phyloP scores from a whole-genome alignment of 257 asterid species.

The Gentiana dahurica region DNA sequence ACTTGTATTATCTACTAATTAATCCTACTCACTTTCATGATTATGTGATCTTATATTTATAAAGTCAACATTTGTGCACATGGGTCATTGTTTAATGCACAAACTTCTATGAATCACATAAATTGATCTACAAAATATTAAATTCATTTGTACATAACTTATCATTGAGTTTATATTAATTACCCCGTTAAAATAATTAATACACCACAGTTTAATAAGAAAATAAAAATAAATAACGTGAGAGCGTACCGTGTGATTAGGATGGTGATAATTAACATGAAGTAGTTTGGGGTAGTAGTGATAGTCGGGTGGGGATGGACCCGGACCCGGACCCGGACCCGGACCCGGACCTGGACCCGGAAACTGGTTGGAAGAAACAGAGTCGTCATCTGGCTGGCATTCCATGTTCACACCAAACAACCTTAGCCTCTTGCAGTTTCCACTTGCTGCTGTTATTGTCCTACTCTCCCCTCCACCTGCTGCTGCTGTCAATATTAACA shows the following conservation, averaged over 20 bases:
- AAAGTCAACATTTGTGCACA: no score
- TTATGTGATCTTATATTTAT: no score
- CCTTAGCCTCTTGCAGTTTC: conserved; percentile 55
- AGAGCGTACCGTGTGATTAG: conserved; percentile 54
- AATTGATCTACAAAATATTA: no score
- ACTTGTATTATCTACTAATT: neutral
- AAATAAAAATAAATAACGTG: conserved; percentile 6
- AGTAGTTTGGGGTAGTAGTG: conserved; percentile 20
- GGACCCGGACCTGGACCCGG: conserved; percentile 32
- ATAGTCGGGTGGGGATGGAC: conserved; percentile 22
- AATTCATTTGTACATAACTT: no score
- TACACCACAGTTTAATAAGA: neutral
- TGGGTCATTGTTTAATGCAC: no score
- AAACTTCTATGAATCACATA: no score
- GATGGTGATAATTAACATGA: conserved; percentile 15
- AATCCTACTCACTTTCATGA: no score
- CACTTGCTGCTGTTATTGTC: conserved; percentile 24
- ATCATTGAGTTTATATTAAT: no score
- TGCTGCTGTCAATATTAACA: neutral
- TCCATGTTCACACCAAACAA: conserved; percentile 81
- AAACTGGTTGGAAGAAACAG: no score
- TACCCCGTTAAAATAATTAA: no score
- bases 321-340: conserved; percentile 25
- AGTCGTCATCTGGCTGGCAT: conserved; percentile 10
- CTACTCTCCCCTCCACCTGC: conserved; percentile 5